phyloP scores from a whole-genome alignment of 768 basidiomycete genomes.

The Tremella yokohamensis region DNA sequence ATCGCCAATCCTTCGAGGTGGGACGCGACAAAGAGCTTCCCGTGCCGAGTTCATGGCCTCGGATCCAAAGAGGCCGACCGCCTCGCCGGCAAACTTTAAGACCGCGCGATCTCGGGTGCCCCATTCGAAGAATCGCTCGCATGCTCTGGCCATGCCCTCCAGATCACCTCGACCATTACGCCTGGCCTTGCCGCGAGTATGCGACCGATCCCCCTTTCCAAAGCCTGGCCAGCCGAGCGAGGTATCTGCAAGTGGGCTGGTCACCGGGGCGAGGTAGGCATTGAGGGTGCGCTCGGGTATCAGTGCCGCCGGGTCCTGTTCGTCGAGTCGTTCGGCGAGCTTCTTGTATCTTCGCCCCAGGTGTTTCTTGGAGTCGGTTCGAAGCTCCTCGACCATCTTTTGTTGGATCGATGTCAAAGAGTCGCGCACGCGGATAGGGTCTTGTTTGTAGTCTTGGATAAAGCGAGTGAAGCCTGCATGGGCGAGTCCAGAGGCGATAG shows the following conservation, averaged over 20 bases:
- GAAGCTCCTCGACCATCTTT: constrained; percentile 34
- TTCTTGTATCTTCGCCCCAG: constrained; percentile 55
- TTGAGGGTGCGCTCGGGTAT: constrained; percentile 73
- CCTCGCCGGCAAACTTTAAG: constrained; percentile 67
- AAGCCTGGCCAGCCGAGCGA: constrained; percentile 44
- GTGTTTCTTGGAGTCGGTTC: constrained; percentile 62
- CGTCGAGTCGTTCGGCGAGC: constrained; percentile 65
- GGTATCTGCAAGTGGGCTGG: constrained; percentile 22
- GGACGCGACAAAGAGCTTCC: constrained; percentile 51
- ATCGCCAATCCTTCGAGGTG: not conserved
- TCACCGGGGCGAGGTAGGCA: constrained; percentile 74
- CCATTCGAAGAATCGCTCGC: constrained; percentile 91
- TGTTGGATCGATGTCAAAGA: constrained; percentile 10
- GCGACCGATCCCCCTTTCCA: constrained; percentile 23
- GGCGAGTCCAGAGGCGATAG: constrained; percentile 72
- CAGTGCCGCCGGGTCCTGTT: constrained; percentile 66
- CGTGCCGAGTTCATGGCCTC: constrained; percentile 68
- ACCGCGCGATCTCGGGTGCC: constrained; percentile 76
- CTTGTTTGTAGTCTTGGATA: constrained; percentile 19
- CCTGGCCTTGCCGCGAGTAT: constrained; percentile 27
- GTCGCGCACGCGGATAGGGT: constrained; percentile 14
- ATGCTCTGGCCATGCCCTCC: constrained; percentile 65
- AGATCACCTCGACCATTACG: constrained; percentile 45
- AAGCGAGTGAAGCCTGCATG: constrained; percentile 69
- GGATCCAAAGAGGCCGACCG: constrained; percentile 69